These are phyloP conservation scores for Pyrus bretschneideri DNA, from an alignment of 306 rosid species.

Conservation along the genomic window DNA sequence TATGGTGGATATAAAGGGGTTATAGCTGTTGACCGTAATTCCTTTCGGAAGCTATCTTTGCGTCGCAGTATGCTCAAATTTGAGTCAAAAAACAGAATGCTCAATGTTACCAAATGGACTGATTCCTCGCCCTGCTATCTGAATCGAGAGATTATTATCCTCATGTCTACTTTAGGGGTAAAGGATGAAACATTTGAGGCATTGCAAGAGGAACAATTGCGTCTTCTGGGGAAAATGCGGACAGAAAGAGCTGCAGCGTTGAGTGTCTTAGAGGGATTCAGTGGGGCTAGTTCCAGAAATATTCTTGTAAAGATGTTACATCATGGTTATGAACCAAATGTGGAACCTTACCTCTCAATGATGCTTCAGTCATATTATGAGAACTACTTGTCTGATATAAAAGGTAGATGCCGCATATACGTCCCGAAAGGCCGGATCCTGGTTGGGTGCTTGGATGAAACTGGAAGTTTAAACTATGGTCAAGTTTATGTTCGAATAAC, in stretches of 20 bases:
- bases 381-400: constrained; percentile 66
- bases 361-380: constrained; percentile 74
- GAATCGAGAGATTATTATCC: constrained; percentile 77
- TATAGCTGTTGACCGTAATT: constrained; percentile 67
- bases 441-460: constrained; percentile 88
- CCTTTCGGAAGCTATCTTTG: constrained; percentile 71
- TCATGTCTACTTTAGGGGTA: constrained; percentile 73
- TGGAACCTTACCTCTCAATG: constrained; percentile 85
- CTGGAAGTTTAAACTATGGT: constrained; percentile 74
- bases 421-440: constrained; percentile 80
- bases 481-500: constrained; percentile 66
- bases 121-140: constrained; percentile 84
- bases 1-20: constrained; percentile 97
- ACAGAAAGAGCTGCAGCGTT: constrained; percentile 52
- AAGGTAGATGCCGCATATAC: constrained; percentile 62
- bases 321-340: constrained; percentile 67
- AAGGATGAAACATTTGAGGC: constrained; percentile 66
- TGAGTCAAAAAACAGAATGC: constrained; percentile 77
- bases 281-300: constrained; percentile 51
- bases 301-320: constrained; percentile 72
- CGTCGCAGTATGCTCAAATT: constrained; percentile 86
- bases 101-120: constrained; percentile 74
- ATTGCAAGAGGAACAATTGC: constrained; percentile 66
- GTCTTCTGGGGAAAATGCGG: constrained; percentile 59
- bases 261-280: constrained; percentile 54